Evolutionary conservation across 108 stramenopile species (phyloP).

Genomic region (Nitzschia putrida): DNA sequence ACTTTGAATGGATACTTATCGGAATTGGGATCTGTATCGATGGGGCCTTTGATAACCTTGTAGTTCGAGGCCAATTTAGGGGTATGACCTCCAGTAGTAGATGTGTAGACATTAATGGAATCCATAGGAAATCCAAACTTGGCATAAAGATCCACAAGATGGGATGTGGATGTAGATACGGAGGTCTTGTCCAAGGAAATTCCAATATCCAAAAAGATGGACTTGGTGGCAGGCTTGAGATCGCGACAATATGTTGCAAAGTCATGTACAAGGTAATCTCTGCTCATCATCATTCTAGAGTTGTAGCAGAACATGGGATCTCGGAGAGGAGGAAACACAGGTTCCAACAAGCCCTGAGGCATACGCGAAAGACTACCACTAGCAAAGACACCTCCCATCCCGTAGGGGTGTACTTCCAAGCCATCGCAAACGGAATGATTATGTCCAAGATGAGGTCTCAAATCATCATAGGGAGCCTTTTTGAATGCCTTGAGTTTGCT

Average conservation of each 20-base stretch:
- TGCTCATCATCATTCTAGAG: neutral
- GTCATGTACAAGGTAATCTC: constrained; percentile 14
- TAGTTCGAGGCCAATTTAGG: neutral
- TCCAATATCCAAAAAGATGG: constrained; percentile 15
- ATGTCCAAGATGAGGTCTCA: neutral
- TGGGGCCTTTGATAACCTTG: neutral
- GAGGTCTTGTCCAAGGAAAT: neutral
- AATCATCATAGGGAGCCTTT: neutral
- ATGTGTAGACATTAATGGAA: neutral
- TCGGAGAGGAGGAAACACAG: constrained; percentile 6
- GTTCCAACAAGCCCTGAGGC: constrained; percentile 12
- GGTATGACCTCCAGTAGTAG: neutral
- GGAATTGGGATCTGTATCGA: neutral
- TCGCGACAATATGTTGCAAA: constrained; percentile 3
- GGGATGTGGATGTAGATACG: neutral
- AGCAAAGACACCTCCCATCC: constrained; percentile 6
- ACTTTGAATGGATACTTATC: neutral
- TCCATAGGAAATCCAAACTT: constrained; percentile 19
- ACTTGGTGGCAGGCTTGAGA: neutral
- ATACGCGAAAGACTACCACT: constrained; percentile 8
- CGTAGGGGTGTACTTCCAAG: constrained; percentile 7
- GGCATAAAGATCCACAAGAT: neutral
- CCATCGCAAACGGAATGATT: neutral
- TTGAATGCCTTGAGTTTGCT: neutral
- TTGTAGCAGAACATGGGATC: neutral